A percentile compares a stretch with the other conserved stretches of the same genome.
Evolutionary conservation across 2,329 filamentous ascomycete species (phyloP).

Genomic region (Ophiocordyceps australis): DNA sequence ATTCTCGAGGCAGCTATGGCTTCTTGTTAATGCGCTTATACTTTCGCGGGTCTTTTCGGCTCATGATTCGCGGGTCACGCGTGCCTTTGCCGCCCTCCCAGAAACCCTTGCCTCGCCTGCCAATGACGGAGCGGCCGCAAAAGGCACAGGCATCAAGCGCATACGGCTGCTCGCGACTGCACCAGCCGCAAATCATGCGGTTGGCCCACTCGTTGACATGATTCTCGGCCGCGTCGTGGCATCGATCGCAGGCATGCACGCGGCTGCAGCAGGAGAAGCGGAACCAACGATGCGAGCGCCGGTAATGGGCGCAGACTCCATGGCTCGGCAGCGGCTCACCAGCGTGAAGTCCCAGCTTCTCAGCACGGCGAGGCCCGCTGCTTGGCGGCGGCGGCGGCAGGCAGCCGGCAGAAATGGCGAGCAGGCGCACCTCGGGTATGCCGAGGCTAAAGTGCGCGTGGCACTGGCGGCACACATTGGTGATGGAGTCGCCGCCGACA

Average conservation of each 20-base stretch:
- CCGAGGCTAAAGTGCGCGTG: conserved; percentile 67
- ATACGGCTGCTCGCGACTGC: conserved; percentile 68
- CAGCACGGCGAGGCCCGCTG: conserved; percentile 24
- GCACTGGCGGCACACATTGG: conserved; percentile 62
- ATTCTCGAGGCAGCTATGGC: conserved; percentile 1
- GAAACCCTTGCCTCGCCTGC: conserved; percentile 49
- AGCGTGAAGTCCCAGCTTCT: conserved; percentile 36
- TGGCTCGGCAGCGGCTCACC: conserved; percentile 34
- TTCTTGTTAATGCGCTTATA: conserved; percentile 37
- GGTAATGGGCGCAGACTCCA: conserved; percentile 40
- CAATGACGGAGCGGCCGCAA: conserved; percentile 53
- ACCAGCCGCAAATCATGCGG: conserved; percentile 67
- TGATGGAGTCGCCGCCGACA: conserved; percentile 54
- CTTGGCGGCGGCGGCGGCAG: conserved; percentile 11
- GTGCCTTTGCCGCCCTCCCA: conserved; percentile 81
- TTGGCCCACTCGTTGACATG: conserved; percentile 70
- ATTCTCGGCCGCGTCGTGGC: conserved; percentile 53
- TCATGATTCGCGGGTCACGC: conserved; percentile 54
- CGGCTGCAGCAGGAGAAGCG: conserved; percentile 43
- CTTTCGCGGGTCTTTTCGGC: conserved; percentile 58
- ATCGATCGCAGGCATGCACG: conserved; percentile 48
- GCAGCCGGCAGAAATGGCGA: conserved; percentile 41
- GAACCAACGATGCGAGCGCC: conserved; percentile 43
- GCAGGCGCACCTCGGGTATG: conserved; percentile 61
- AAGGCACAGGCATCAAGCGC: conserved; percentile 56